Evolutionary conservation across 495 filamentous ascomycete genomes (phyloP).

Genomic region (Neurospora sp.): DNA sequence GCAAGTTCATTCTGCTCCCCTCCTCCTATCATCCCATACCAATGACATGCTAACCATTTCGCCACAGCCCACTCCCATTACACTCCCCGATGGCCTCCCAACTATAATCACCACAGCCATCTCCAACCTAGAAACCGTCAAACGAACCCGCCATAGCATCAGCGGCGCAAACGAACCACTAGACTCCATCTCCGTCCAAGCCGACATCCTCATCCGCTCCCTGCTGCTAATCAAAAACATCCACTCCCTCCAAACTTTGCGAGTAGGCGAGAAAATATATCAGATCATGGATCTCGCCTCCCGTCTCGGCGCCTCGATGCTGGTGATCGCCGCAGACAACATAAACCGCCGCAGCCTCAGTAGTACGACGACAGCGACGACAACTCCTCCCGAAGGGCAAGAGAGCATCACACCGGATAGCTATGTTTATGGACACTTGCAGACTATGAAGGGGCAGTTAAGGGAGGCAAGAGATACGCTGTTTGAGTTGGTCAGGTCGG

Average conservation of each 20-base stretch:
- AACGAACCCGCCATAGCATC: constrained; percentile 4
- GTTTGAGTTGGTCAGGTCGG: background rate
- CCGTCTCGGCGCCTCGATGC: background rate
- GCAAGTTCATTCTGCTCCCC: background rate
- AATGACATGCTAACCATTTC: background rate
- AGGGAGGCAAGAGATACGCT: background rate
- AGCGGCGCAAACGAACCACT: constrained; percentile 4
- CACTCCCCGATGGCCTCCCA: constrained; percentile 1
- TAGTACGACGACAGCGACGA: background rate
- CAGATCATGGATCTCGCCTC: constrained; percentile 2
- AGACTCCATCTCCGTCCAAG: constrained; percentile 3
- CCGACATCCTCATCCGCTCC: constrained; percentile 1
- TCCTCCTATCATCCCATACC: background rate
- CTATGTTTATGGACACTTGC: constrained; percentile 1
- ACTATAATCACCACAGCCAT: constrained; percentile 5
- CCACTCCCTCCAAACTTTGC: constrained; percentile 2
- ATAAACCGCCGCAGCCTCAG: background rate
- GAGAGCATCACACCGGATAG: background rate
- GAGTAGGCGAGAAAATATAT: background rate
- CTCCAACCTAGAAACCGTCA: background rate
- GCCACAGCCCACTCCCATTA: background rate
- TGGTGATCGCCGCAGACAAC: constrained; percentile 11
- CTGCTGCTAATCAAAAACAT: background rate
- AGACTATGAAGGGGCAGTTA: constrained; percentile 4
- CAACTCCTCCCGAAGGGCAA: background rate